phyloP scores from a whole-genome alignment of 2,329 filamentous ascomycete genomes.

The Trichophyton rubrum region DNA sequence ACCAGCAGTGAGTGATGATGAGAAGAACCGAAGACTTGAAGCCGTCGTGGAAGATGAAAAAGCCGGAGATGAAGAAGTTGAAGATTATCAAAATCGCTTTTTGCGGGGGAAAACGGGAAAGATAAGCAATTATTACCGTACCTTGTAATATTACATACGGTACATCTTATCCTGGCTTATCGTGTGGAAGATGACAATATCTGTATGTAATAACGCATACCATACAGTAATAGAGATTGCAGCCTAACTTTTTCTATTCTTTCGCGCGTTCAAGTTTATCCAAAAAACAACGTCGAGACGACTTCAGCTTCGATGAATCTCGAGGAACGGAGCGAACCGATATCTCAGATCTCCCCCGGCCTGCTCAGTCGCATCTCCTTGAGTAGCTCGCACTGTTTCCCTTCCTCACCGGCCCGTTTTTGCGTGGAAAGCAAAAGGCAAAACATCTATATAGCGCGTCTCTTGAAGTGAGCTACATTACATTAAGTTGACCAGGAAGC shows the following conservation, averaged over 20 bases:
- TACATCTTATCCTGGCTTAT: not conserved
- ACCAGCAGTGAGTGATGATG: not conserved
- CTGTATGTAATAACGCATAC: not conserved
- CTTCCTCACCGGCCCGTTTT: not conserved
- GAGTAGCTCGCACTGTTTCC: not conserved
- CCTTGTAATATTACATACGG: not conserved
- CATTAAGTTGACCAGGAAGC: not conserved
- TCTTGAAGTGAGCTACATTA: no score
- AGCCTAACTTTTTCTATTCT: not conserved
- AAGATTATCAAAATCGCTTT: not conserved
- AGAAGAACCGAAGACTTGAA: not conserved
- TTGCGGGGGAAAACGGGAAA: not conserved
- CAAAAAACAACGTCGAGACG: not conserved
- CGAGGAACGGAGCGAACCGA: not conserved
- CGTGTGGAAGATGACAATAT: not conserved
- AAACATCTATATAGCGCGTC: not conserved
- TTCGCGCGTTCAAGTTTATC: not conserved
- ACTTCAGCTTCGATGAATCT: not conserved
- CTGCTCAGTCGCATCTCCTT: not conserved
- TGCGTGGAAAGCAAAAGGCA: not conserved
- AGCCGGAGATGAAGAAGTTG: not conserved
- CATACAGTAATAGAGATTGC: not conserved
- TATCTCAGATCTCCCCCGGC: not conserved
- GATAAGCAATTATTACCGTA: not conserved
- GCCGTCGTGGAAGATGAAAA: not conserved